Evolutionary conservation across 345 rosid species (phyloP).

Genomic region (Odontarrhena argentea): DNA sequence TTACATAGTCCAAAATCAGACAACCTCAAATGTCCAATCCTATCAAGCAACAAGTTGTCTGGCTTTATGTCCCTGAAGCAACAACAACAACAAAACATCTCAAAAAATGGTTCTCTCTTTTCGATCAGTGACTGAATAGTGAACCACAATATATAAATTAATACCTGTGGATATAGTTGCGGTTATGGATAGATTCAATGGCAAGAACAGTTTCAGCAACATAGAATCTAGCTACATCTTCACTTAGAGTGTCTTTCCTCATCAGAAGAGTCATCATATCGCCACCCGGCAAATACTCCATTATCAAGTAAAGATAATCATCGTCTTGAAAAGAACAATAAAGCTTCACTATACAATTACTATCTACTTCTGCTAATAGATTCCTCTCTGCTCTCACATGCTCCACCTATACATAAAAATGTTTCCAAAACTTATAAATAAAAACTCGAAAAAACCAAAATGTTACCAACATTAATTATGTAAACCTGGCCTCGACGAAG

Average conservation of each 20-base stretch:
- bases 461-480: background rate
- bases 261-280: constrained; percentile 97
- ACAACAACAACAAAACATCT: constrained; percentile 17
- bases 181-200: constrained; percentile 88
- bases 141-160: background rate
- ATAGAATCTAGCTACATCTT: constrained; percentile 87
- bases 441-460: background rate
- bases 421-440: constrained; percentile 19
- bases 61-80: constrained; percentile 86
- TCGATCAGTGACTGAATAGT: background rate
- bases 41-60: constrained; percentile 89
- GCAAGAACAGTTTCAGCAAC: constrained; percentile 88
- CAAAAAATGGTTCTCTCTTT: background rate
- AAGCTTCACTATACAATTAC: constrained; percentile 92
- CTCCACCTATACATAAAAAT: constrained; percentile 60
- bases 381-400: constrained; percentile 96
- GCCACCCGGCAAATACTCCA: constrained; percentile 98
- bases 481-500: constrained; percentile 91
- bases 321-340: constrained; percentile 96
- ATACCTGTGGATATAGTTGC: constrained; percentile 91
- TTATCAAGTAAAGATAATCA: constrained; percentile 82
- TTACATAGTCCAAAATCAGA: constrained; percentile 97
- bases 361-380: constrained; percentile 95
- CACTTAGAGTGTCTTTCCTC: constrained; percentile 93
- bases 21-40: constrained; percentile 77